Evolutionary conservation across 371 early-diverging fungal species (phyloP).

Genomic region (Mucor irregularis): DNA sequence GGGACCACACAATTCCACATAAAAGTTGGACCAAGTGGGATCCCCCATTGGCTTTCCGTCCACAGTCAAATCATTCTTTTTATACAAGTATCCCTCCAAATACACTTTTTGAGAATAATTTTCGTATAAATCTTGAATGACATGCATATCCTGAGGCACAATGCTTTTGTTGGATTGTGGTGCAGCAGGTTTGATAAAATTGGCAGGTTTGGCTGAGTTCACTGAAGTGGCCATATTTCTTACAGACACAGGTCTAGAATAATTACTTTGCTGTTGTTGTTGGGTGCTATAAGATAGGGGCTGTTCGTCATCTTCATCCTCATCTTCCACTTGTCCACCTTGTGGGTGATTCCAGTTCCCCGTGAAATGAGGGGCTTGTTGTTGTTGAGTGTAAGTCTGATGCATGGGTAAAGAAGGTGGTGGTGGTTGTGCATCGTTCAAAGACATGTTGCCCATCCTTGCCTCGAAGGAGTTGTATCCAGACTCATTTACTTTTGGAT

Average conservation of each 20-base stretch:
- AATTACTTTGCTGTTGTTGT: neutral
- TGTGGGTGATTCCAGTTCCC: neutral
- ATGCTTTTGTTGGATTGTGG: constrained; percentile 9
- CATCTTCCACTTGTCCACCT: too few relatives aligned
- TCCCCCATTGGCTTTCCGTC: constrained; percentile 56
- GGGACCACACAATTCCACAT: constrained; percentile 63
- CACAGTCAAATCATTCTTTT: constrained; percentile 59
- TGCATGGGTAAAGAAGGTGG: too few relatives aligned
- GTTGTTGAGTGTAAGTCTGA: too few relatives aligned
- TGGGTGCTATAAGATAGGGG: constrained; percentile 14
- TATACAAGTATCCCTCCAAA: constrained; percentile 63
- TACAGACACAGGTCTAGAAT: constrained; percentile 22
- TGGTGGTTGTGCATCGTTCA: neutral
- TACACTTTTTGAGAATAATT: constrained; percentile 66
- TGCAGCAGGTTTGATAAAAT: constrained; percentile 40
- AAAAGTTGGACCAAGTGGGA: constrained; percentile 61
- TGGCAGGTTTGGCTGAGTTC: constrained; percentile 28
- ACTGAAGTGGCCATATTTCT: constrained; percentile 17
- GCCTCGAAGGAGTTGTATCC: neutral
- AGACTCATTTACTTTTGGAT: too few relatives aligned
- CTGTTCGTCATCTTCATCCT: constrained; percentile 18
- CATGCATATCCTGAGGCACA: constrained; percentile 17
- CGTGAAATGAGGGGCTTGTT: neutral
- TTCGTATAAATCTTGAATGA: constrained; percentile 48
- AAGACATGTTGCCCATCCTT: neutral